phyloP scores from a whole-genome alignment of 2,329 filamentous ascomycete species.

The Cordyceps cicadae region DNA sequence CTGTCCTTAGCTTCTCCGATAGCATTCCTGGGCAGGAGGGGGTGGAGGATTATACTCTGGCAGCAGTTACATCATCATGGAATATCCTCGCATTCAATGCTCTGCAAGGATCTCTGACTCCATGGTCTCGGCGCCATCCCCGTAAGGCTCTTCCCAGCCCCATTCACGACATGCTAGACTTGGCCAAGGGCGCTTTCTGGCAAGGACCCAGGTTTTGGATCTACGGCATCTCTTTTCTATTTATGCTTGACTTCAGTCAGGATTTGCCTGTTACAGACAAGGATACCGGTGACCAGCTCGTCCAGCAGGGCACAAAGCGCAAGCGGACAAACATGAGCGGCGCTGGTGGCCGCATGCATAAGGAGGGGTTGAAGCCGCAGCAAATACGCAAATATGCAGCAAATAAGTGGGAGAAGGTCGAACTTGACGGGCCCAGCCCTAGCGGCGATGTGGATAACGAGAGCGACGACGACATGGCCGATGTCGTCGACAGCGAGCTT shows the following conservation, averaged over 20 bases:
- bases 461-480: conserved; percentile 31
- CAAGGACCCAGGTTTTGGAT: conserved; percentile 73
- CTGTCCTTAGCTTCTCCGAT: conserved; percentile 60
- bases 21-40: conserved; percentile 30
- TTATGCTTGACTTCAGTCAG: conserved; percentile 79
- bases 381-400: conserved; percentile 34
- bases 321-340: conserved; percentile 43
- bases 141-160: conserved; percentile 64
- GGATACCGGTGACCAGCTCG: conserved; percentile 22
- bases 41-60: conserved; percentile 39
- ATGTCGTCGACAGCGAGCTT: conserved; percentile 25
- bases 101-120: conserved; percentile 64
- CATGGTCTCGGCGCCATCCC: conserved; percentile 81
- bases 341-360: conserved; percentile 45
- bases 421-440: conserved; percentile 30
- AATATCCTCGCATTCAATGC: conserved; percentile 74
- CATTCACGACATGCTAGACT: conserved; percentile 67
- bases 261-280: conserved; percentile 45
- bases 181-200: conserved; percentile 80
- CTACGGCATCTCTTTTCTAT: conserved; percentile 77
- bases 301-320: conserved; percentile 39
- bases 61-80: conserved; percentile 46
- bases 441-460: conserved; percentile 26
- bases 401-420: conserved; percentile 32
- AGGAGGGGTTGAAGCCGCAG: conserved; percentile 36